Evolutionary conservation across 2,329 filamentous ascomycete genomes (phyloP), one percentile per base, ranked within the genome.

Genomic region (Capronia americana): DNA sequence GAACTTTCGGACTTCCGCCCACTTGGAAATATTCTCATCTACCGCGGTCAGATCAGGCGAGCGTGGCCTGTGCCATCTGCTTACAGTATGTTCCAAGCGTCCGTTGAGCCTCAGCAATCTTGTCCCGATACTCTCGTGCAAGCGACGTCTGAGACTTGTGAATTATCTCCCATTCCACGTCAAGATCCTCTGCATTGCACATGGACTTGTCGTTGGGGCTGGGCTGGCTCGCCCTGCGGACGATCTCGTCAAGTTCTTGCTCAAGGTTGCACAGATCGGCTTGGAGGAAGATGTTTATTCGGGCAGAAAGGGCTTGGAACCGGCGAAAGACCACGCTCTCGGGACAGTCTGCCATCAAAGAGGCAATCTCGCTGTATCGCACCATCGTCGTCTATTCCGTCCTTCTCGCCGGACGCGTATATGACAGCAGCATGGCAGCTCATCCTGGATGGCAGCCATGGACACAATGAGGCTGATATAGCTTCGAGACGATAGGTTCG

Each of bases 211-310:
- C 24, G 17, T 10, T 17, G 6, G 30, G 54, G 17, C n/a, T 57
- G n/a, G 54, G 54, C 54, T 17, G 17, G 11, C 28, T 26, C 14
- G 23, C 57, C 26, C 48, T 61, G 20, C 26, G 32, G 23, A n/a
- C n/a, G 17, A 50, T 61, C 23, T 50, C 46, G 5, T 61, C n/a
- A 17, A 61, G 26, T 28, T 61, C 57, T 41, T 61, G 6, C 20
- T 61, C 38, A 28, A 61, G 57, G 46, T 32, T 14, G 23, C 14
- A 50, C 8, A 61, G 57, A 20, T 61, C 57, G 24, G 57, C 57
- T 28, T 61, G 57, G 6, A 50, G 20, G 12, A 50, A 12, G 20
- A 61, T 34, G 23, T n/a, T 50, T 6, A 61, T n/a, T 61, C 57
- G 17, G 12, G 57, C 57, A 20, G 20, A 20, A 20, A 61, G 57